Conservation (phyloP, 106 monocot genomes). For the Platanthera guangdongensis region DNA sequence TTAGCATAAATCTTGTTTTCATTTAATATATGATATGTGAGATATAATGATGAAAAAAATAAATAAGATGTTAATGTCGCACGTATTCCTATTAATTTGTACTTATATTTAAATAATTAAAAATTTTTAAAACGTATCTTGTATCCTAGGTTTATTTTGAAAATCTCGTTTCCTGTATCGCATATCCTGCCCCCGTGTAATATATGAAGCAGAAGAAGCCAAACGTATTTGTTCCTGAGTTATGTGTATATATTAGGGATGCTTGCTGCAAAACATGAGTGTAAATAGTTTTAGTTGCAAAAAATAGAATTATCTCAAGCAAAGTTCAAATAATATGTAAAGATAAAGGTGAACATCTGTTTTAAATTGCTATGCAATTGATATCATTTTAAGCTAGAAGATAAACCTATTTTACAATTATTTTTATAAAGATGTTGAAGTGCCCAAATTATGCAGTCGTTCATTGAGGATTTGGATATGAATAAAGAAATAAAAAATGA, state of each 20-base stretch:
- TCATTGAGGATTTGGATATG: no score
- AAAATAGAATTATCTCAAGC: background rate
- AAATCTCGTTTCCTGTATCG: no score
- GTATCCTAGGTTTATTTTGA: no score
- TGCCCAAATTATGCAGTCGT: background rate
- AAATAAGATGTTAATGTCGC: no score
- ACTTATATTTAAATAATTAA: no score
- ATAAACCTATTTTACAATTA: background rate
- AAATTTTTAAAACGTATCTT: no score
- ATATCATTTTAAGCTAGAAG: background rate
- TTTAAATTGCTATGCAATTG: conserved; percentile 1
- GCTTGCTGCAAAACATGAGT: background rate
- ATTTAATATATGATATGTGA: no score
- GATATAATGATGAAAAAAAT: no score
- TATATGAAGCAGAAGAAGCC: background rate
- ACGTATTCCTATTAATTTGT: no score
- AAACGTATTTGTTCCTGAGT: background rate
- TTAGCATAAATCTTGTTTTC: no score
- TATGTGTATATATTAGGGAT: background rate
- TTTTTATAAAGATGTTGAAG: background rate
- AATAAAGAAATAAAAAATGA: no score
- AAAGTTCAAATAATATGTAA: background rate
- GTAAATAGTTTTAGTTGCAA: background rate
- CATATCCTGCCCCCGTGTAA: no score
- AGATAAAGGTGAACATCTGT: background rate